These are phyloP conservation scores for Gonium pectorale DNA, from an alignment of 139 green algal genomes.

Conservation along the genomic window DNA sequence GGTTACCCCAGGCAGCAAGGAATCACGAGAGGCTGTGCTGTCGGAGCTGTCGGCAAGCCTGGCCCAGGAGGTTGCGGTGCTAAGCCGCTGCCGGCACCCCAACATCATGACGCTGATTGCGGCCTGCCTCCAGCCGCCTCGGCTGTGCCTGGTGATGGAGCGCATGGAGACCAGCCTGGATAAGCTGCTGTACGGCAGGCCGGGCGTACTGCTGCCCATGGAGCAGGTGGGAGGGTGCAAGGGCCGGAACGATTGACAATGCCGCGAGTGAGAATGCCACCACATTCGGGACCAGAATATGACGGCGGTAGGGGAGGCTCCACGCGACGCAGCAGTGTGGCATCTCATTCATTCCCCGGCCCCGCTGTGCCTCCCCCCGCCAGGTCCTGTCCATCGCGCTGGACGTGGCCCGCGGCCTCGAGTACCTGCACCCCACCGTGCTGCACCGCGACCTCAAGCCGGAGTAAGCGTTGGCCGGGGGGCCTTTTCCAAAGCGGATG, in stretches of 20 bases:
- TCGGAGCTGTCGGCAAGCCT: background rate
- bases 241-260: no score
- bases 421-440: slow-evolving; percentile 31
- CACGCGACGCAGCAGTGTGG: no score
- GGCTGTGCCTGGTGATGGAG: slow-evolving; percentile 30
- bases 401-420: slow-evolving; percentile 2
- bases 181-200: background rate
- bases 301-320: no score
- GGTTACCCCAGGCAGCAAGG: background rate
- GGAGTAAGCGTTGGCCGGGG: no score
- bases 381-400: slow-evolving; percentile 26
- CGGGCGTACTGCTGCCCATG: background rate
- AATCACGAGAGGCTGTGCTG: no score
- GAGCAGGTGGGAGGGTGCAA: background rate
- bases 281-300: no score
- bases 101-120: slow-evolving; percentile 26
- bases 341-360: no score
- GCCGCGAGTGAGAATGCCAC: no score
- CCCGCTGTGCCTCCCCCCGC: no score
- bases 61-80: slow-evolving; percentile 27
- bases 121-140: background rate
- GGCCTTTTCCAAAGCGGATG: no score
- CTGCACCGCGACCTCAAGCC: no score
- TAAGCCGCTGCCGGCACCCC: background rate
- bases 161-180: slow-evolving; percentile 31